Evolutionary conservation across 2,329 filamentous ascomycete genomes (phyloP).

Genomic region (Emergomyces africanus): DNA sequence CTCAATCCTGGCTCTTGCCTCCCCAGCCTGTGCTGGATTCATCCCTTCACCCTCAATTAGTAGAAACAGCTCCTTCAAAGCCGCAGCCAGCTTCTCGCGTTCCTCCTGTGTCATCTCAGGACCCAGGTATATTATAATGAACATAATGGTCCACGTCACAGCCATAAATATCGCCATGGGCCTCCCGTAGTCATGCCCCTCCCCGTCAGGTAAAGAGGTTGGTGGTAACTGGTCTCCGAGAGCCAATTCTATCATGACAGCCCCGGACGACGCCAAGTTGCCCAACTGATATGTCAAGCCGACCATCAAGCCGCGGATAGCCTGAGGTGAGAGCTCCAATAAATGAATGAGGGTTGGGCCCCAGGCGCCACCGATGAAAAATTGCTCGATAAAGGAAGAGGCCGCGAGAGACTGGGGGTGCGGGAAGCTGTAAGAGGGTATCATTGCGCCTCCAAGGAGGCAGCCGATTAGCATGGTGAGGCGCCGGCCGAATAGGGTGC

Average conservation of each 20-base stretch:
- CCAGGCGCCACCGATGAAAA: conserved; percentile 67
- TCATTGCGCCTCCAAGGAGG: conserved; percentile 56
- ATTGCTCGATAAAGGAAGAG: conserved; percentile 72
- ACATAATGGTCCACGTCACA: conserved; percentile 56
- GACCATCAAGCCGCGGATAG: conserved; percentile 50
- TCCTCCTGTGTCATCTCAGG: conserved; percentile 36
- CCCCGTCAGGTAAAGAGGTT: conserved; percentile 52
- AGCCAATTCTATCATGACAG: conserved; percentile 62
- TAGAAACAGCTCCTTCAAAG: conserved; percentile 4
- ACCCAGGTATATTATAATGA: conserved; percentile 37
- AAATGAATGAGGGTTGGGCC: conserved; percentile 59
- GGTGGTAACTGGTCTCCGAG: conserved; percentile 63
- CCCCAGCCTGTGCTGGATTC: conserved; percentile 5
- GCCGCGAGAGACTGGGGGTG: conserved; percentile 53
- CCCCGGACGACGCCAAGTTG: conserved; percentile 48
- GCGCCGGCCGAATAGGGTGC: conserved; percentile 56
- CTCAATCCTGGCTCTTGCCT: conserved; percentile 4
- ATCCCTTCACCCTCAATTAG: conserved; percentile 3
- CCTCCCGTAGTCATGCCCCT: conserved; percentile 61
- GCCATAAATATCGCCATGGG: conserved; percentile 90
- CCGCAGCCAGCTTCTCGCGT: conserved; percentile 36
- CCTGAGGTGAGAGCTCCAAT: conserved; percentile 50
- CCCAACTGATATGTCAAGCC: conserved; percentile 53
- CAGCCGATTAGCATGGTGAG: conserved; percentile 54
- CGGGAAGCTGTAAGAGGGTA: conserved; percentile 74